Evolutionary conservation across 169 alveolate species (phyloP), one percentile per base, ranked within the genome.

Genomic region (Hepatocystis sp.): DNA sequence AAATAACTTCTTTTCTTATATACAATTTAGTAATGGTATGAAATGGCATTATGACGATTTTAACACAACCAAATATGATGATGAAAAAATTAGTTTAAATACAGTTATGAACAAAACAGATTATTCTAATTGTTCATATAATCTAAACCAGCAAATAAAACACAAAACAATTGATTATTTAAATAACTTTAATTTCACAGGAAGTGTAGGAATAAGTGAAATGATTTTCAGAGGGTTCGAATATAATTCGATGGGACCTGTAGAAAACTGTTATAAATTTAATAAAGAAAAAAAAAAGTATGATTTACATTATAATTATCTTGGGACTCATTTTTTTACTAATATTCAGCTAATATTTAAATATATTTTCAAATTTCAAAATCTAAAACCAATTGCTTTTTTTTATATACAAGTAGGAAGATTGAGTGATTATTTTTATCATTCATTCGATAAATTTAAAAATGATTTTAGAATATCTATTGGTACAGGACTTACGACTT

Each of bases 401-500:
- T 61, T 42, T 61, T 78, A 61, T 61, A 19, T 61, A 47, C 89
- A 78, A 19, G 25, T 78, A 28, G 89, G 84, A 21, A 63, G 84
- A 61, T 30, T 78, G 13, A 40, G 61, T 27, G 34, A 78, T 36
- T 19, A 42, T 21, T 63, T 78, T 1, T 32, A 21, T 47, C 28
- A 55, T 2, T 78, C 89, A 15, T 30, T 78, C 61, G 40, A 23
- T 0, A 42, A 78, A 51, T 27, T 78, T 19, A 78, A 23, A 39
- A 63, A 52, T 2, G 89, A 78, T 15, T 47, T 46, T 2, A 19
- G 84, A 10, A 39, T 61, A 5, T 78, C 89, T 2, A 21, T 56
- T 28, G 89, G 89, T 17, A n/a, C 61, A 11, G 89, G 89, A 5
- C 13, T 63, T 39, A 78, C 61, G 89, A 51, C 89, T n/a, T 78